These are phyloP conservation scores for Polysphondylium violaceum DNA, from an alignment of 78 protist genomes.

Conservation along the genomic window DNA sequence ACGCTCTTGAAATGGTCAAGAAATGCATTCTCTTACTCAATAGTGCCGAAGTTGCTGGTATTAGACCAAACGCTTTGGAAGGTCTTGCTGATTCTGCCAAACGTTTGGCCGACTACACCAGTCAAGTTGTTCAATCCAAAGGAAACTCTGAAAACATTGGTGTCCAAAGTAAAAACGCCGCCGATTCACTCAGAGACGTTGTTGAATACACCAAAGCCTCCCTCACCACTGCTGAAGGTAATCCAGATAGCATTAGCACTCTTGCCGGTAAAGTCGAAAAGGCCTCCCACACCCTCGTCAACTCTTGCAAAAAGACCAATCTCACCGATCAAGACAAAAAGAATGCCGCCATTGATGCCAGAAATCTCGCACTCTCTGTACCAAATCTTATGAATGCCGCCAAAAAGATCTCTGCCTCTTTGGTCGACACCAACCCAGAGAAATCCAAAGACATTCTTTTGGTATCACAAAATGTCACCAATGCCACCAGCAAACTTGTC, in stretches of 20 bases:
- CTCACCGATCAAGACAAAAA: slow-evolving; percentile 40
- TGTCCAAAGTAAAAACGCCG: slow-evolving; percentile 52
- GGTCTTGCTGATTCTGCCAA: slow-evolving; percentile 25
- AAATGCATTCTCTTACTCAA: slow-evolving; percentile 34
- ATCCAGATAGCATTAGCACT: slow-evolving; percentile 51
- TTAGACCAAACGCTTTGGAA: slow-evolving; percentile 34
- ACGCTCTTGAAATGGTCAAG: slow-evolving; percentile 59
- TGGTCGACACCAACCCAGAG: slow-evolving; percentile 38
- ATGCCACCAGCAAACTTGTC: slow-evolving; percentile 35
- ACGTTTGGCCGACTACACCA: slow-evolving; percentile 53
- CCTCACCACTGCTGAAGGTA: slow-evolving; percentile 6
- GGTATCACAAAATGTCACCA: slow-evolving; percentile 65
- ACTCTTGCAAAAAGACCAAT: slow-evolving; percentile 43
- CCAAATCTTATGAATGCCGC: slow-evolving; percentile 72
- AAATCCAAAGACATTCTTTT: slow-evolving; percentile 42
- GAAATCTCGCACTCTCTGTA: slow-evolving; percentile 57
- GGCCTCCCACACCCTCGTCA: not conserved
- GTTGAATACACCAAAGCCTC: slow-evolving; percentile 69
- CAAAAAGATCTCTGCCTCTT: slow-evolving; percentile 43
- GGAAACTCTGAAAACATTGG: slow-evolving; percentile 78
- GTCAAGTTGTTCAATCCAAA: slow-evolving; percentile 69
- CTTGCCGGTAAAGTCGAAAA: slow-evolving; percentile 53
- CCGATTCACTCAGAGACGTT: slow-evolving; percentile 28
- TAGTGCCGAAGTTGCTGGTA: not conserved
- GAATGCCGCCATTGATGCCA: slow-evolving; percentile 65